Evolutionary conservation across 495 filamentous ascomycete species (phyloP).

Genomic region (Penicillium cosmopolitanum): DNA sequence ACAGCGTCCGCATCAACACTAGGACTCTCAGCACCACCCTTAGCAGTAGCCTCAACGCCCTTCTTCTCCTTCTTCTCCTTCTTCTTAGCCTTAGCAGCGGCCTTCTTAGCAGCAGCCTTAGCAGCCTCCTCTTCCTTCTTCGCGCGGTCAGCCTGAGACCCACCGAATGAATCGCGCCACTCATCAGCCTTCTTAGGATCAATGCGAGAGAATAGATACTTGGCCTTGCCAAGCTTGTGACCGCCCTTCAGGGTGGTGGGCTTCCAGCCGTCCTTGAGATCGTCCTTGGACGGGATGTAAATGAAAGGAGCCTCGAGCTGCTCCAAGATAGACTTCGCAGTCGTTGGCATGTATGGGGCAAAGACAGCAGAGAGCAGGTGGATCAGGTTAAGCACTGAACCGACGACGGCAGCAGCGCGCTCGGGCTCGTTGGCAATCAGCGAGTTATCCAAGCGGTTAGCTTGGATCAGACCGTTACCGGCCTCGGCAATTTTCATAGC

Average conservation of each 20-base stretch:
- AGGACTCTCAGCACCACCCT: conserved; percentile 37
- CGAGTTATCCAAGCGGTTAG: conserved; percentile 80
- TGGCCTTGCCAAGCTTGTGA: conserved; percentile 80
- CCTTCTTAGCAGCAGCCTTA: conserved; percentile 57
- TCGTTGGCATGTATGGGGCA: conserved; percentile 84
- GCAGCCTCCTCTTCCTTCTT: conserved; percentile 70
- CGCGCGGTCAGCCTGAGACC: conserved; percentile 63
- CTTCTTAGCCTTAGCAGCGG: conserved; percentile 59
- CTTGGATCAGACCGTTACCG: conserved; percentile 83
- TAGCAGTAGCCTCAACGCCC: conserved; percentile 39
- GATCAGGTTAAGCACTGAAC: conserved; percentile 79
- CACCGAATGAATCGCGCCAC: conserved; percentile 83
- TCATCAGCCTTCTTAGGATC: conserved; percentile 79
- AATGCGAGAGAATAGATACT: conserved; percentile 83
- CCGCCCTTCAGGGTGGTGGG: conserved; percentile 63
- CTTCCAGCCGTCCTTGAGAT: conserved; percentile 59
- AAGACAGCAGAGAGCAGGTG: conserved; percentile 77
- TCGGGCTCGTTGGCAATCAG: conserved; percentile 73
- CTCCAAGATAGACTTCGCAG: conserved; percentile 70
- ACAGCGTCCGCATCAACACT: conserved; percentile 37
- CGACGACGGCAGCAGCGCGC: conserved; percentile 74
- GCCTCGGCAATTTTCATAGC: conserved; percentile 70
- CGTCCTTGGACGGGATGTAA: conserved; percentile 61
- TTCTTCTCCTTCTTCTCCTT: conserved; percentile 62
- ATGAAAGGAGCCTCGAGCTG: conserved; percentile 70